phyloP scores from a whole-genome alignment of 106 monocot genomes.

The Dendrobium nobile region DNA sequence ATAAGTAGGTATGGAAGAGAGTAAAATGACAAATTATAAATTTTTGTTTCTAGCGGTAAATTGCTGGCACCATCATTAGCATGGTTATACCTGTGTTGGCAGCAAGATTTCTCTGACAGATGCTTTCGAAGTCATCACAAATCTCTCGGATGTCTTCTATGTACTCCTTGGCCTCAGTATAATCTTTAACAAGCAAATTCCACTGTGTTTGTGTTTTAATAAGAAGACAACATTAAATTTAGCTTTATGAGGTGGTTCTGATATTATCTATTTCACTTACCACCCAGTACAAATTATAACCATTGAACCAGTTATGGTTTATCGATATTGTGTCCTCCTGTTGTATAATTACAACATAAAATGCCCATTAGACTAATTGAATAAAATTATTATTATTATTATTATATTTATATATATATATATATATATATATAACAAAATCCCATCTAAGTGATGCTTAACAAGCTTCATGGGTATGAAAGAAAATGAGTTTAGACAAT shows the following conservation, averaged over 20 bases:
- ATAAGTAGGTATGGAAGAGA: not conserved
- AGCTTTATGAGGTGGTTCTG: not conserved
- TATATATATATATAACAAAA: not conserved
- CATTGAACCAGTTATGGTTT: constrained; percentile 99
- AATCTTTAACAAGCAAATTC: constrained; percentile 78
- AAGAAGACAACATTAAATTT: not conserved
- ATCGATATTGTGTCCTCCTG: constrained; percentile 99
- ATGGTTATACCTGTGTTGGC: constrained; percentile 75
- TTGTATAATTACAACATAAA: not conserved
- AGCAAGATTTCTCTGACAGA: constrained; percentile 96
- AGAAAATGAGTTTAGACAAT: not conserved
- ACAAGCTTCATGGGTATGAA: not conserved
- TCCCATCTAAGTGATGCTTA: not conserved
- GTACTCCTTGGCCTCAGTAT: constrained; percentile 75
- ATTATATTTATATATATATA: too few species aligned
- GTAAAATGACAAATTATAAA: not conserved
- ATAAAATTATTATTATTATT: not conserved
- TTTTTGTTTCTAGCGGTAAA: not conserved
- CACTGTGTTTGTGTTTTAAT: constrained; percentile 28
- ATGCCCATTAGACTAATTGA: not conserved
- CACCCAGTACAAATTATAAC: constrained; percentile 84
- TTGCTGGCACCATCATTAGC: not conserved
- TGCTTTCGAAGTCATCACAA: constrained; percentile 83
- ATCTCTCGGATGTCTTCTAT: constrained; percentile 95
- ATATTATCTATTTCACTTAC: constrained; percentile 32